Evolutionary conservation across 139 green algal species (phyloP).

Genomic region (Tetraselmis striata): DNA sequence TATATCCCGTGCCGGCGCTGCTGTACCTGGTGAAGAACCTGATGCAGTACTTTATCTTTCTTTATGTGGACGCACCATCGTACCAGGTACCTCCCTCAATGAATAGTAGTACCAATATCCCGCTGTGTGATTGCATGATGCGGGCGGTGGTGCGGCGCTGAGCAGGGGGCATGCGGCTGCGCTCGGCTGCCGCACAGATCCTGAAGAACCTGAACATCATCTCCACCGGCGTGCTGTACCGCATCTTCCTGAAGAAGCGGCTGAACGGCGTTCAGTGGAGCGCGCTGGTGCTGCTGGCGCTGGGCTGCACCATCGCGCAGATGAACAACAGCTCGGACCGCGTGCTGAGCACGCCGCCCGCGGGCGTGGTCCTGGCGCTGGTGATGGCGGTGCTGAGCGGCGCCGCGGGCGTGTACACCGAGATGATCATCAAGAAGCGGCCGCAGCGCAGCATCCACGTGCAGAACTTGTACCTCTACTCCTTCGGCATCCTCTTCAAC

Average conservation of each 20-base stretch:
- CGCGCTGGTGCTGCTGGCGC: slow-evolving; percentile 47
- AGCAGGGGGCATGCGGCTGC: background rate
- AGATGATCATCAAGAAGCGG: slow-evolving; percentile 59
- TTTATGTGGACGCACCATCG: background rate
- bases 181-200: slow-evolving; percentile 43
- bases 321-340: background rate
- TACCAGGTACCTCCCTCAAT: no score
- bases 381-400: slow-evolving; percentile 40
- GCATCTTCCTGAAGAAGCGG: slow-evolving; percentile 27
- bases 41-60: slow-evolving; percentile 16
- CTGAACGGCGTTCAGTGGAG: slow-evolving; percentile 43
- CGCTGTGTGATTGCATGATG: no score
- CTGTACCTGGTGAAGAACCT: slow-evolving; percentile 35
- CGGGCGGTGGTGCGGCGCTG: no score
- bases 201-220: slow-evolving; percentile 70
- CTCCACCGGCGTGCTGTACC: slow-evolving; percentile 51
- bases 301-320: slow-evolving; percentile 49
- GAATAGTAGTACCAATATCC: no score
- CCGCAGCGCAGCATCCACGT: slow-evolving; percentile 42
- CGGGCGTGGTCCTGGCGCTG: slow-evolving; percentile 24
- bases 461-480: slow-evolving; percentile 64
- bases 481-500: slow-evolving; percentile 50
- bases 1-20: slow-evolving; percentile 28
- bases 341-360: slow-evolving; percentile 10
- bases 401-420: slow-evolving; percentile 55